phyloP scores from a whole-genome alignment of 305 asterid species.

The Fraxinus latifolia region DNA sequence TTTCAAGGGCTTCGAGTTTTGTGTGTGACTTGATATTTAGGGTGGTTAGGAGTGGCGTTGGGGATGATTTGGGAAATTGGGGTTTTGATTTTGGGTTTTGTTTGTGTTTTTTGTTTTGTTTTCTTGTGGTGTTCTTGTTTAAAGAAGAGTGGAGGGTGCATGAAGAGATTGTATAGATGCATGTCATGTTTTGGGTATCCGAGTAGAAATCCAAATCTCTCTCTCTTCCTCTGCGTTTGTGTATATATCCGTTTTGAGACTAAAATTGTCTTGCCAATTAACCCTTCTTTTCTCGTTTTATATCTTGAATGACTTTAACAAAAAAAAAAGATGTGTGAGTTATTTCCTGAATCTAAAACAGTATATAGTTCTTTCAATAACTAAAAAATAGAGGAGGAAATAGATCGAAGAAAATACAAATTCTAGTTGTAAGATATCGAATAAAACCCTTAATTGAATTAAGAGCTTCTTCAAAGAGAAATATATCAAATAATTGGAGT shows the following conservation, averaged over 20 bases:
- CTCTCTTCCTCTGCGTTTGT: background rate
- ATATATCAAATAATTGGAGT: background rate
- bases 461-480: background rate
- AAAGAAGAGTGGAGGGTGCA: background rate
- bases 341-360: too few relatives aligned
- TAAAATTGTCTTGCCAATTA: background rate
- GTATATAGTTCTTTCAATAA: background rate
- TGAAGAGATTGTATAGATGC: slow-evolving; percentile 9
- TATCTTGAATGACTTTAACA: background rate
- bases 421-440: background rate
- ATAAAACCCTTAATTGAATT: background rate
- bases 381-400: background rate
- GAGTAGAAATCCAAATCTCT: background rate
- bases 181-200: background rate
- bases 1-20: slow-evolving; percentile 64
- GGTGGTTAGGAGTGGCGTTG: slow-evolving; percentile 48
- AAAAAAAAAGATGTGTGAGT: background rate
- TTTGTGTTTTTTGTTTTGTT: slow-evolving; percentile 24
- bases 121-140: slow-evolving; percentile 27
- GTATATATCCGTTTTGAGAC: background rate
- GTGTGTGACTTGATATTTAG: slow-evolving; percentile 38
- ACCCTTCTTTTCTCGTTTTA: background rate
- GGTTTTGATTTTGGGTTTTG: slow-evolving; percentile 29
- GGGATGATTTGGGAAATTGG: slow-evolving; percentile 47
- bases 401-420: background rate